phyloP scores from a whole-genome alignment of 2,329 filamentous ascomycete species.

The Claviceps quebecensis region DNA sequence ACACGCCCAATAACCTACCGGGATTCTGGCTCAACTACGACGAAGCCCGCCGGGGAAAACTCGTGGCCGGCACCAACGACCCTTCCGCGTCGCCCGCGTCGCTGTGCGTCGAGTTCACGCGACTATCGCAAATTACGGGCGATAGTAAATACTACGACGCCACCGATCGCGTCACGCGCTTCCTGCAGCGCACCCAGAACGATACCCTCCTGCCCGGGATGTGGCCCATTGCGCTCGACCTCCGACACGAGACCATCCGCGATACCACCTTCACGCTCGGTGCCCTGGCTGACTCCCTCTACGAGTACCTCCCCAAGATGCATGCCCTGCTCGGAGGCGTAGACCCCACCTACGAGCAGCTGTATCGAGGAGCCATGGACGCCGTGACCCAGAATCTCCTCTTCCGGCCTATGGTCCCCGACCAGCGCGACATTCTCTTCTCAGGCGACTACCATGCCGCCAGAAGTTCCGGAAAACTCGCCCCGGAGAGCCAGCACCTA shows the following conservation, averaged over 20 bases:
- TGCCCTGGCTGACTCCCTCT: constrained; percentile 41
- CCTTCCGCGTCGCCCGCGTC: constrained; percentile 42
- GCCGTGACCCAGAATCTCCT: constrained; percentile 48
- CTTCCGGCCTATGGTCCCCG: constrained; percentile 54
- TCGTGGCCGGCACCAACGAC: constrained; percentile 36
- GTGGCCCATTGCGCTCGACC: constrained; percentile 57
- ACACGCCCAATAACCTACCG: constrained; percentile 39
- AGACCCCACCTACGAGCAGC: constrained; percentile 42
- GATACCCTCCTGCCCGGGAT: constrained; percentile 59
- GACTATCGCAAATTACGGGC: constrained; percentile 58
- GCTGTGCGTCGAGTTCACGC: constrained; percentile 60
- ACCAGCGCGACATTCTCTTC: constrained; percentile 45
- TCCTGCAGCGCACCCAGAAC: constrained; percentile 55
- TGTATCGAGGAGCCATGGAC: constrained; percentile 54
- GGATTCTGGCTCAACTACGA: constrained; percentile 32
- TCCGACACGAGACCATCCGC: constrained; percentile 37
- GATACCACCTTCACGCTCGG: constrained; percentile 35
- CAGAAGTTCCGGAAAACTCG: constrained; percentile 12
- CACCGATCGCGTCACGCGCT: constrained; percentile 56
- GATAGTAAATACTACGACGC: constrained; percentile 66
- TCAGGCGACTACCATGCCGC: constrained; percentile 17
- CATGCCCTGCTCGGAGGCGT: constrained; percentile 52
- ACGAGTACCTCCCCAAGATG: constrained; percentile 49
- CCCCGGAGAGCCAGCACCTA: constrained; percentile 20
- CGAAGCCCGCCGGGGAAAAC: constrained; percentile 26